A percentile compares a stretch with the other conserved stretches of the same genome.
Conservation (phyloP, 305 asterid genomes). For the Caryopteris hybrid region DNA sequence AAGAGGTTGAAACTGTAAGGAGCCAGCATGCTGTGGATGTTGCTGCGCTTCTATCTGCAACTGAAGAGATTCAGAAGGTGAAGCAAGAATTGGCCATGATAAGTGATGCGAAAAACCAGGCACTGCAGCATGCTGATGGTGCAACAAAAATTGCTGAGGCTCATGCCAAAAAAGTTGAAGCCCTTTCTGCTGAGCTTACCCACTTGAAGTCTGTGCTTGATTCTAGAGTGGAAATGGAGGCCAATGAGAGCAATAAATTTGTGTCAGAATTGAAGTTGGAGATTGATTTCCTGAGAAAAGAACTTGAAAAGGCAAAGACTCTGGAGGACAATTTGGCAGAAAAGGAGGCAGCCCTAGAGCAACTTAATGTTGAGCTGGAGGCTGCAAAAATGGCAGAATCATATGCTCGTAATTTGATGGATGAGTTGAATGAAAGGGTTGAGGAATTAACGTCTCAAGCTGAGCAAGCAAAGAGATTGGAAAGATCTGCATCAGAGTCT, state of each 20-base stretch:
- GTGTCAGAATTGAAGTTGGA: constrained; percentile 61
- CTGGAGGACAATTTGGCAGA: constrained; percentile 55
- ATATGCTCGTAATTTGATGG: constrained; percentile 63
- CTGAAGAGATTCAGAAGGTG: constrained; percentile 67
- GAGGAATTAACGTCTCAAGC: constrained; percentile 59
- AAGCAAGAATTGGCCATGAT: constrained; percentile 75
- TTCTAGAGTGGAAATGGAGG: constrained; percentile 52
- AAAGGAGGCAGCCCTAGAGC: constrained; percentile 67
- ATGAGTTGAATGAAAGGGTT: constrained; percentile 69
- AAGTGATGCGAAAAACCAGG: constrained; percentile 83
- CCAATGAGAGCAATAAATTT: constrained; percentile 46
- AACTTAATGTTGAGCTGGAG: constrained; percentile 83
- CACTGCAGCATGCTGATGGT: constrained; percentile 80
- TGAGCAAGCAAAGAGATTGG: constrained; percentile 70
- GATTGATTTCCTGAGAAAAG: constrained; percentile 50
- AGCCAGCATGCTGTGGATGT: constrained; percentile 78
- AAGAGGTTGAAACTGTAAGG: constrained; percentile 71
- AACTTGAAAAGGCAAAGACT: constrained; percentile 51
- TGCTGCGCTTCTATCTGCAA: constrained; percentile 70
- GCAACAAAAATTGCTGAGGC: constrained; percentile 79
- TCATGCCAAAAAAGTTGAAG: constrained; percentile 66
- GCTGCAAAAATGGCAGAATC: constrained; percentile 93
- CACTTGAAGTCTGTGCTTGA: constrained; percentile 63
- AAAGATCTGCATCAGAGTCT: constrained; percentile 86
- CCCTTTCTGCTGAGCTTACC: constrained; percentile 73